phyloP scores from a whole-genome alignment of 1,284 basidiomycete species.

The Mycena citricolor region DNA sequence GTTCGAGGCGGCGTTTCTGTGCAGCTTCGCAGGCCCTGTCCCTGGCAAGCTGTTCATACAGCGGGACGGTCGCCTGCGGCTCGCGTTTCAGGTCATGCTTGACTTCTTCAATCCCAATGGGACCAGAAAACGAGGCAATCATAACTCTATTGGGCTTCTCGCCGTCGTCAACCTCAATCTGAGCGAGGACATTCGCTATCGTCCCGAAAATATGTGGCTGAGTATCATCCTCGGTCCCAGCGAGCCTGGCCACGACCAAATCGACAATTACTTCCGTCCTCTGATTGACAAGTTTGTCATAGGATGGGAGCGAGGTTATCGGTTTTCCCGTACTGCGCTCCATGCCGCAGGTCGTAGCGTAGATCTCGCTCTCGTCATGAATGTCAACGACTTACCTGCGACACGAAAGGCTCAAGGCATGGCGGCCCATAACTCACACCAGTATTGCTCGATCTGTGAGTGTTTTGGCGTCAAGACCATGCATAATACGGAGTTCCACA shows the following conservation, averaged over 20 bases:
- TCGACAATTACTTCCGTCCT: conserved; percentile 30
- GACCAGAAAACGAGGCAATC: conserved; percentile 12
- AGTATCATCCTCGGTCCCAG: conserved; percentile 28
- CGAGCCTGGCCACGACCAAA: conserved; percentile 25
- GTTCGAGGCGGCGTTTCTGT: conserved; percentile 6
- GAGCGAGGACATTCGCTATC: conserved; percentile 23
- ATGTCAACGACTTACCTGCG: conserved; percentile 37
- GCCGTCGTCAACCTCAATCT: conserved; percentile 27
- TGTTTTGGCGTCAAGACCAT: conserved; percentile 32
- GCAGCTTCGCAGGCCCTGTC: conserved; percentile 5
- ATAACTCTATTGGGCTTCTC: conserved; percentile 22
- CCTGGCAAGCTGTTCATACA: conserved; percentile 12
- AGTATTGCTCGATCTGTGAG: conserved; percentile 37
- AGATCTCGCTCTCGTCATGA: conserved; percentile 23
- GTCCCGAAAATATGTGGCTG: conserved; percentile 29
- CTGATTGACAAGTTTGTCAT: conserved; percentile 28
- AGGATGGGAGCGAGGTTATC: conserved; percentile 30
- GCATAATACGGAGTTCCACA: conserved; percentile 27
- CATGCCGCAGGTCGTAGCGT: conserved; percentile 17
- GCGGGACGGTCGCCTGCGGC: background rate
- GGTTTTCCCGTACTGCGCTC: conserved; percentile 25
- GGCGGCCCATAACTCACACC: conserved; percentile 19
- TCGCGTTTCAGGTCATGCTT: conserved; percentile 3
- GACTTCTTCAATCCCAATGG: conserved; percentile 16
- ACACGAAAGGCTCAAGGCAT: conserved; percentile 32